A percentile compares a stretch with the other conserved stretches of the same genome.
phyloP scores from a whole-genome alignment of 2,329 filamentous ascomycete genomes.

The Paraconiothyrium brasiliense region DNA sequence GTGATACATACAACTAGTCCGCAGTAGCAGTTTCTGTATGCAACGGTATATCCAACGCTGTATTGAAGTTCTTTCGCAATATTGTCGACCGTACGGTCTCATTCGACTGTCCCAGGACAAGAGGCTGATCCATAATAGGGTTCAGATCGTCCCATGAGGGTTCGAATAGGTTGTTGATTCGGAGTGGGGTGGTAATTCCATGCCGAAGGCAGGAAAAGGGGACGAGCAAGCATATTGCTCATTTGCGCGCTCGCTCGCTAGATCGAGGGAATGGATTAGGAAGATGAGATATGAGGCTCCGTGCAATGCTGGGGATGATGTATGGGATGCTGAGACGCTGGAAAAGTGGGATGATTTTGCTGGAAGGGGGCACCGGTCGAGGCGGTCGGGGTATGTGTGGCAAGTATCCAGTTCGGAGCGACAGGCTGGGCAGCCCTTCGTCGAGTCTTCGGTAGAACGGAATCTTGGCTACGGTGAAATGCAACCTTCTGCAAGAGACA shows the following conservation, averaged over 20 bases:
- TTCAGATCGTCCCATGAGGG: background rate
- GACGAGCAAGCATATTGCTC: background rate
- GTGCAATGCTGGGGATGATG: conserved; percentile 20
- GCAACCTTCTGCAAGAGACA: background rate
- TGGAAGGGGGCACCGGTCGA: conserved; percentile 3
- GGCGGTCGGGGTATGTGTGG: conserved; percentile 3
- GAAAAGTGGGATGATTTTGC: conserved; percentile 1
- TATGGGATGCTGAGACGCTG: conserved; percentile 18
- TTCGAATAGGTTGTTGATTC: conserved; percentile 1
- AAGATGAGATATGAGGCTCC: conserved; percentile 20
- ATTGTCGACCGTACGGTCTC: conserved; percentile 1
- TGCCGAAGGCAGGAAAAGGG: conserved; percentile 2
- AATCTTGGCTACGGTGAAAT: background rate
- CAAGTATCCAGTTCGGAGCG: background rate
- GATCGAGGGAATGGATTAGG: conserved; percentile 9
- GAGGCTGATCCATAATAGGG: conserved; percentile 2
- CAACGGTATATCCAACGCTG: conserved; percentile 7
- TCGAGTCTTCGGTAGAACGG: background rate
- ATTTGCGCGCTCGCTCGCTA: conserved; percentile 13
- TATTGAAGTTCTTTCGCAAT: conserved; percentile 6
- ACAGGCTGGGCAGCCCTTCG: background rate
- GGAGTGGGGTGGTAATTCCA: conserved; percentile 20
- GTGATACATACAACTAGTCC: conserved; percentile 14
- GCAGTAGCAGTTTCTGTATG: conserved; percentile 1
- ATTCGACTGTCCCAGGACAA: conserved; percentile 1